phyloP scores from a whole-genome alignment of 208 protist species.

The Wallacemonas sp. region DNA sequence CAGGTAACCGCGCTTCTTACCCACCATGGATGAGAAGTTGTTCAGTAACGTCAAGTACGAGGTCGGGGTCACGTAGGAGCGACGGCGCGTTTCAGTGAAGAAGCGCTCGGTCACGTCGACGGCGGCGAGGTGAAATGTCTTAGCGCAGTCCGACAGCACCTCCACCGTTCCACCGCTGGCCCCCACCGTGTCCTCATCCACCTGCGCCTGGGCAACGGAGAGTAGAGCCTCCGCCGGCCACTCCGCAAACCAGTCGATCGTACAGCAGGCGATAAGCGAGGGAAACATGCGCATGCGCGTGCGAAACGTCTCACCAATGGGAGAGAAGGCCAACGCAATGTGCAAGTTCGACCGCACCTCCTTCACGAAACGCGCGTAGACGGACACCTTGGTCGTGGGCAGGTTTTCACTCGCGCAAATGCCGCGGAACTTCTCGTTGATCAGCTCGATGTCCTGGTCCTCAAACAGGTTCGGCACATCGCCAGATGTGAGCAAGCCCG shows the following conservation, averaged over 20 bases:
- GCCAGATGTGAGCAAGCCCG: slow-evolving; percentile 95
- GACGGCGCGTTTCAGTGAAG: slow-evolving; percentile 87
- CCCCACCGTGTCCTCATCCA: slow-evolving; percentile 27
- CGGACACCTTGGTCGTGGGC: slow-evolving; percentile 94
- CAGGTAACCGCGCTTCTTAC: slow-evolving; percentile 81
- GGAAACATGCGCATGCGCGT: slow-evolving; percentile 97
- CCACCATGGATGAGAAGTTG: slow-evolving; percentile 89
- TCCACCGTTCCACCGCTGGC: slow-evolving; percentile 6
- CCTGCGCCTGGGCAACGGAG: slow-evolving; percentile 89
- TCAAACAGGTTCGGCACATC: slow-evolving; percentile 98
- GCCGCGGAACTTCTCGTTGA: slow-evolving; percentile 93
- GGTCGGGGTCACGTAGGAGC: slow-evolving; percentile 98
- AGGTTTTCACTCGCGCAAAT: slow-evolving; percentile 90
- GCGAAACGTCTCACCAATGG: slow-evolving; percentile 95
- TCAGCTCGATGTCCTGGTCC: slow-evolving; percentile 95
- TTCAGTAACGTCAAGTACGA: slow-evolving; percentile 96
- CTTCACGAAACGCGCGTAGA: slow-evolving; percentile 95
- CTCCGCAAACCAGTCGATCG: slow-evolving; percentile 98
- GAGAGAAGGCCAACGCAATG: slow-evolving; percentile 96
- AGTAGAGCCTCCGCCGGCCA: slow-evolving; percentile 96
- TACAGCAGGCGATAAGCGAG: slow-evolving; percentile 97
- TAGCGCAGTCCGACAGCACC: slow-evolving; percentile 85
- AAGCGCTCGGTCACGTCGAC: slow-evolving; percentile 87
- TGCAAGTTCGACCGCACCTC: slow-evolving; percentile 95
- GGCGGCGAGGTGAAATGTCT: slow-evolving; percentile 92